Percentiles rank a stretch among this genome's conserved stretches.
Conservation (phyloP, 208 protist genomes). For the Acanthamoeba healyi region DNA sequence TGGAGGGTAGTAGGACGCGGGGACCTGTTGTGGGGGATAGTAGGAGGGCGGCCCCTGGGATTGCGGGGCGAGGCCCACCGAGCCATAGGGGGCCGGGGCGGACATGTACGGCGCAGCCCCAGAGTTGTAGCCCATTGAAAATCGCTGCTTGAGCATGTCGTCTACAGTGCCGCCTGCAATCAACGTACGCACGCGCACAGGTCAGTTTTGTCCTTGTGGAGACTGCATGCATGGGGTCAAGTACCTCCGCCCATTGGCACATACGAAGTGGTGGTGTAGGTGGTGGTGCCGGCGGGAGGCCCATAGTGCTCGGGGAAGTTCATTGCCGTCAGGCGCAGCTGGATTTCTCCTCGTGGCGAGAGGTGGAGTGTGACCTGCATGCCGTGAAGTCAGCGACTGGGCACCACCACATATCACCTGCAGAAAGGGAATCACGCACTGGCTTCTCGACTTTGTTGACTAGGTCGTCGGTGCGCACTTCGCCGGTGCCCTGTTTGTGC, state of each 20-base stretch:
- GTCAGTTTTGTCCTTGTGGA: neutral
- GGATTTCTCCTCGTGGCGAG: constrained; percentile 32
- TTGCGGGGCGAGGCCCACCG: neutral
- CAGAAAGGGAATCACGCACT: neutral
- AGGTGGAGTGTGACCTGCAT: constrained; percentile 17
- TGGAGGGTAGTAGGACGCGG: neutral
- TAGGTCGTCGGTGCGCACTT: neutral
- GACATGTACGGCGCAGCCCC: neutral
- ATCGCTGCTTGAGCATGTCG: constrained; percentile 58
- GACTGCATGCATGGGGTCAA: neutral
- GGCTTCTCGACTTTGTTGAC: constrained; percentile 34
- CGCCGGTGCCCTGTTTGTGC: constrained; percentile 38
- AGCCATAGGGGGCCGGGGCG: neutral
- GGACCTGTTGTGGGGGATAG: neutral
- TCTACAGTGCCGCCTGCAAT: constrained; percentile 21
- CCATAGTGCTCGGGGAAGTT: constrained; percentile 32
- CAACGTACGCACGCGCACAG: neutral
- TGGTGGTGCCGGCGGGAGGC: neutral
- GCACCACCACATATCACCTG: neutral
- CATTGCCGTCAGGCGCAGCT: constrained; percentile 1
- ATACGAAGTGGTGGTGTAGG: neutral
- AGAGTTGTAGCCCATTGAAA: constrained; percentile 37
- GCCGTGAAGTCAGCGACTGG: neutral
- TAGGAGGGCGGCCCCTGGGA: constrained; percentile 4
- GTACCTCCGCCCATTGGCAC: neutral